Conservation (phyloP, 768 basidiomycete genomes). For the Lentinula boryana region DNA sequence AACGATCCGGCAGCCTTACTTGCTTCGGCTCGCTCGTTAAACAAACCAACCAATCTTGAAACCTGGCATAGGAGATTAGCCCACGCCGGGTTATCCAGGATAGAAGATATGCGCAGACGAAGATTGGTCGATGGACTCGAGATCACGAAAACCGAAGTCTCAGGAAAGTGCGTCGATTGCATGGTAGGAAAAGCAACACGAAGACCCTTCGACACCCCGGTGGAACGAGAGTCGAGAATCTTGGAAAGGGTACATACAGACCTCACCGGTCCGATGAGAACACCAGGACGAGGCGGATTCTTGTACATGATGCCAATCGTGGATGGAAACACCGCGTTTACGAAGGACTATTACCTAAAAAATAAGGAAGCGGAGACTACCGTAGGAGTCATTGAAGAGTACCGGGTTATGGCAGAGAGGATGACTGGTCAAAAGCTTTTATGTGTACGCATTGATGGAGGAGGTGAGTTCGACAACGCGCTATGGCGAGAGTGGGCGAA, state of each 20-base stretch:
- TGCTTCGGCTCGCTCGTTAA: not conserved
- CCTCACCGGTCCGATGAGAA: no score
- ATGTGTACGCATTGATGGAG: not conserved
- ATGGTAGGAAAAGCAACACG: no score
- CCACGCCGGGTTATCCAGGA: not conserved
- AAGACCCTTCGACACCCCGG: no score
- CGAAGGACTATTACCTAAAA: not conserved
- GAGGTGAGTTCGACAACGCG: slow-evolving; percentile 15
- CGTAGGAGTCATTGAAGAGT: slow-evolving; percentile 6
- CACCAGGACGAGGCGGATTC: no score
- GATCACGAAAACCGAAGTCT: no score
- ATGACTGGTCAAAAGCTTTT: not conserved
- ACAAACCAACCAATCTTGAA: not conserved
- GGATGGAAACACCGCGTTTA: not conserved
- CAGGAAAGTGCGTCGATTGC: no score
- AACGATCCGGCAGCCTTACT: not conserved
- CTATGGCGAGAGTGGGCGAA: slow-evolving; percentile 6
- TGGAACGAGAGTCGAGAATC: no score
- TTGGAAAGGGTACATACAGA: no score
- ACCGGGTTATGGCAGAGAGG: not conserved
- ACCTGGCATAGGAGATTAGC: not conserved
- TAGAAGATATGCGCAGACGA: not conserved
- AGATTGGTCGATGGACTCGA: no score
- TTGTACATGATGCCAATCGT: not conserved
- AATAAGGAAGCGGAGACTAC: slow-evolving; percentile 1